A percentile compares a stretch with the other conserved stretches of the same genome.
phyloP scores from a whole-genome alignment of 2,329 filamentous ascomycete genomes.

The Phymatotrichopsis omnivora region DNA sequence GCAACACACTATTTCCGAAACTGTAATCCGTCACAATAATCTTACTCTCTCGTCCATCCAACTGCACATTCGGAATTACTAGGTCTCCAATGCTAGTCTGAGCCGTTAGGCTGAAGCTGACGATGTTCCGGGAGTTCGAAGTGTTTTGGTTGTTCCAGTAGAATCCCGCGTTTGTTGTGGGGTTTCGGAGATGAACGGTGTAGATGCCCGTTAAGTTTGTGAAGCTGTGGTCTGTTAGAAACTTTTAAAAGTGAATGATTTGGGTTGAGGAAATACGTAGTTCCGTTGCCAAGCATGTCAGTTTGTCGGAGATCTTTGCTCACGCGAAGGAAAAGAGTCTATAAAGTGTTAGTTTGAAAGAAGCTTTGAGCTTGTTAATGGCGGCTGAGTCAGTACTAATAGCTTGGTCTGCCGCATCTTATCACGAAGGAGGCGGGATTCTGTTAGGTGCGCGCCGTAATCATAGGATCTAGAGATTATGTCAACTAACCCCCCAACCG shows the following conservation, averaged over 20 bases:
- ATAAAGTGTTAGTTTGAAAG: conserved; percentile 1
- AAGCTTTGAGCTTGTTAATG: background rate
- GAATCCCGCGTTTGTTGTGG: conserved; percentile 43
- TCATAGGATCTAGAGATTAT: conserved; percentile 35
- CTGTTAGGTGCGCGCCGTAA: conserved; percentile 43
- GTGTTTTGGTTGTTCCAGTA: conserved; percentile 43
- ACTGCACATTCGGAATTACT: conserved; percentile 40
- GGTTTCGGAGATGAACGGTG: conserved; percentile 38
- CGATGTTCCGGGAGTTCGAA: conserved; percentile 37
- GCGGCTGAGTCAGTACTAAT: conserved; percentile 1
- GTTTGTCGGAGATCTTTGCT: conserved; percentile 44
- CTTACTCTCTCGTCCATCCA: conserved; percentile 45
- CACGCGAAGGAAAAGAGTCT: conserved; percentile 43
- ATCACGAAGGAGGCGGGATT: conserved; percentile 45
- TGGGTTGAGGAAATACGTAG: conserved; percentile 9
- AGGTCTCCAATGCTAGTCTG: conserved; percentile 40
- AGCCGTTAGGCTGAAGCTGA: conserved; percentile 41
- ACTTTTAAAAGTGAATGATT: background rate
- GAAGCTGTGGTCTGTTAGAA: conserved; percentile 3
- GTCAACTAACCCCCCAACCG: background rate
- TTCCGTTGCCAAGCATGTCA: conserved; percentile 20
- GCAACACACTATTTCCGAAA: conserved; percentile 40
- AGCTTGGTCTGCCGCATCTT: conserved; percentile 38
- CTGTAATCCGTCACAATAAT: conserved; percentile 46
- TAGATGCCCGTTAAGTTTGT: conserved; percentile 35